A percentile compares a stretch with the other conserved stretches of the same genome.
Conservation (phyloP, 345 rosid genomes). For the Cardamine occulta region DNA sequence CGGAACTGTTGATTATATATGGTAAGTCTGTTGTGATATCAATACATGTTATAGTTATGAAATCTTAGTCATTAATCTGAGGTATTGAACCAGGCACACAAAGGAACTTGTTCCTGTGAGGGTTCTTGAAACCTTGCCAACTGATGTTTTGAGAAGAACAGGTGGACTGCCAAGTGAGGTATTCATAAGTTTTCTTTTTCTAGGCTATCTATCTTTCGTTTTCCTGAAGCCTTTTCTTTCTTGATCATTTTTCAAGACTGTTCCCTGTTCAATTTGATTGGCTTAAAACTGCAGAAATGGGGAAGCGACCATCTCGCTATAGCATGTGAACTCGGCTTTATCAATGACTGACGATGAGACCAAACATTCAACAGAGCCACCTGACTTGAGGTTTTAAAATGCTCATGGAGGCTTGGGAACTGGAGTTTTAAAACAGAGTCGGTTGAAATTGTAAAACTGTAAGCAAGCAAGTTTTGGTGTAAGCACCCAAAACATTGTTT, state of each 20-base stretch:
- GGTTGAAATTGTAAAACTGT: conserved; percentile 5
- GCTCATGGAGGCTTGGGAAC: conserved; percentile 19
- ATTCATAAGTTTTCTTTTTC: conserved; percentile 8
- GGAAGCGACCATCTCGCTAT: conserved; percentile 98
- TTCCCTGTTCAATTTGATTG: background rate
- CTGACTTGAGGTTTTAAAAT: background rate
- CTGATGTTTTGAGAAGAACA: conserved; percentile 60
- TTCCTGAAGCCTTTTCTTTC: background rate
- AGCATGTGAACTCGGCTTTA: conserved; percentile 81
- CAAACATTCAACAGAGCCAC: background rate
- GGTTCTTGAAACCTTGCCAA: conserved; percentile 89
- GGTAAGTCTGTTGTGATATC: conserved; percentile 51
- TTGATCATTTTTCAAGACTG: background rate
- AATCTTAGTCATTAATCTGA: conserved; percentile 25
- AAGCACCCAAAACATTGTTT: conserved; percentile 4
- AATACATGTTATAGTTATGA: background rate
- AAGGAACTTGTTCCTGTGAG: conserved; percentile 72
- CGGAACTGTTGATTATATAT: conserved; percentile 96
- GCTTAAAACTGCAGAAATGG: conserved; percentile 60
- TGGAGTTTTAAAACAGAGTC: conserved; percentile 17
- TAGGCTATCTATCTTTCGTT: background rate
- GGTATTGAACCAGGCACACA: conserved; percentile 66
- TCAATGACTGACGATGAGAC: conserved; percentile 37
- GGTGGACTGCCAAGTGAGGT: conserved; percentile 87
- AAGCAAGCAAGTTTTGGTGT: conserved; percentile 9